A percentile compares a stretch with the other conserved stretches of the same genome.
phyloP scores from a whole-genome alignment of 2,329 filamentous ascomycete genomes.

The Plenodomus biglobosus region DNA sequence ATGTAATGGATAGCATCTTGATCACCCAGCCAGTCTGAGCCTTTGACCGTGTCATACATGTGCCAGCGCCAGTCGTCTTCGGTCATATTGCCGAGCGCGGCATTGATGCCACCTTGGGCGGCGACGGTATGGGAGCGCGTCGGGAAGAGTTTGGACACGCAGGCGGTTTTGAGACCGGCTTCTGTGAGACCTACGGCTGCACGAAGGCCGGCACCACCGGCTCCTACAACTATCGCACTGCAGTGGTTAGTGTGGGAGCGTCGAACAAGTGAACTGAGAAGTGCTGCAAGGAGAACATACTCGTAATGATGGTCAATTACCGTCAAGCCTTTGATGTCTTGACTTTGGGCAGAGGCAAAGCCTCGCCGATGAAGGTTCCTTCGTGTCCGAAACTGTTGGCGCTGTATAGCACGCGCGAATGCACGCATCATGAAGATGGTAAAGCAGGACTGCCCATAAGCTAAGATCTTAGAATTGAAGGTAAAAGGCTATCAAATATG shows the following conservation, averaged over 20 bases:
- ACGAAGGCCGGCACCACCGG: constrained; percentile 64
- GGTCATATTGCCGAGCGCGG: constrained; percentile 59
- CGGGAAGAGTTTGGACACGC: constrained; percentile 65
- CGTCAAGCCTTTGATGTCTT: constrained; percentile 23
- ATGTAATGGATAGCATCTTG: constrained; percentile 64
- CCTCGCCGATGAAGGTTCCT: constrained; percentile 9
- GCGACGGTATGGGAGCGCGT: constrained; percentile 67
- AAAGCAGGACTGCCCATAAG: background rate
- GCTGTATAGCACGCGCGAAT: constrained; percentile 26
- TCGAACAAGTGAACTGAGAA: background rate
- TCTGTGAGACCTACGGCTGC: constrained; percentile 66
- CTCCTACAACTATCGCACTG: constrained; percentile 51
- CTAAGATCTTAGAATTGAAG: background rate
- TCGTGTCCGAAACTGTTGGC: constrained; percentile 14
- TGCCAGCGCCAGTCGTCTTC: constrained; percentile 62
- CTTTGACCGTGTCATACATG: constrained; percentile 63
- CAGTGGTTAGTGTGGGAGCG: constrained; percentile 2
- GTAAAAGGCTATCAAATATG: constrained; percentile 1
- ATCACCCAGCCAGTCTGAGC: constrained; percentile 61
- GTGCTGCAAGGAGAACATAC: constrained; percentile 11
- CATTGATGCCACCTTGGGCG: constrained; percentile 67
- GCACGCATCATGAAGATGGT: constrained; percentile 22
- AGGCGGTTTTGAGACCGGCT: constrained; percentile 65
- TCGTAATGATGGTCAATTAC: constrained; percentile 43
- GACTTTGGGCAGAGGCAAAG: constrained; percentile 19